Conservation (phyloP, 2,329 filamentous ascomycete genomes). For the Sclerotinia glacialis region DNA sequence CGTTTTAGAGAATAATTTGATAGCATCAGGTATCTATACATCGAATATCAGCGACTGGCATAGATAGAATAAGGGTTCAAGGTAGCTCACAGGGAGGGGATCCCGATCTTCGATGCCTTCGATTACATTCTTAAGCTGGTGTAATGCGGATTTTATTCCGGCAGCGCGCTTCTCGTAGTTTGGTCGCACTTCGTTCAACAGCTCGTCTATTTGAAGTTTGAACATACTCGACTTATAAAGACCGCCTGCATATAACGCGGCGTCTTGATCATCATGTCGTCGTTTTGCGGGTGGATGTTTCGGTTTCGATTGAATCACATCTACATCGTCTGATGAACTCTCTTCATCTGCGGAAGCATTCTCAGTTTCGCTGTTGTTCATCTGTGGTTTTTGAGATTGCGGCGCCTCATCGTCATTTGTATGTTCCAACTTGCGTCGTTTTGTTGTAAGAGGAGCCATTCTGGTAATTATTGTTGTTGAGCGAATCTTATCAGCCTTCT, state of each 20-base stretch:
- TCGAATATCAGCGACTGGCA: constrained; percentile 18
- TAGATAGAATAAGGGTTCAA: not conserved
- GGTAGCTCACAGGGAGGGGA: constrained; percentile 44
- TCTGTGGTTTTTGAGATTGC: constrained; percentile 12
- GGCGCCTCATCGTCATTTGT: constrained; percentile 16
- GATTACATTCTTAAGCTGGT: constrained; percentile 54
- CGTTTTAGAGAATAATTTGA: constrained; percentile 62
- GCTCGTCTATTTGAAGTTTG: constrained; percentile 64
- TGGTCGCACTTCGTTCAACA: constrained; percentile 55
- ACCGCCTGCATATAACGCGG: constrained; percentile 43
- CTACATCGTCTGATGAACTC: constrained; percentile 29
- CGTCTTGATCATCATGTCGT: constrained; percentile 32
- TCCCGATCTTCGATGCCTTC: constrained; percentile 53
- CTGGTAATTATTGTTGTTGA: not conserved
- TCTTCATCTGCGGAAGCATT: constrained; percentile 20
- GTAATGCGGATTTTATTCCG: constrained; percentile 52
- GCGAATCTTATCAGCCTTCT: constrained; percentile 7
- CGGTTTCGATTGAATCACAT: constrained; percentile 17
- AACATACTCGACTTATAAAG: constrained; percentile 65
- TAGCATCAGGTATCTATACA: constrained; percentile 65
- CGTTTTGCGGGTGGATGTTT: constrained; percentile 26
- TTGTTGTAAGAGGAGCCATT: constrained; percentile 35
- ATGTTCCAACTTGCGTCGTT: constrained; percentile 40
- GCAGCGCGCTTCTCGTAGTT: constrained; percentile 56
- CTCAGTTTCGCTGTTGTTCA: constrained; percentile 17